Evolutionary conservation across 1,284 basidiomycete genomes (phyloP).

Genomic region (Ceratobasidium sp.): DNA sequence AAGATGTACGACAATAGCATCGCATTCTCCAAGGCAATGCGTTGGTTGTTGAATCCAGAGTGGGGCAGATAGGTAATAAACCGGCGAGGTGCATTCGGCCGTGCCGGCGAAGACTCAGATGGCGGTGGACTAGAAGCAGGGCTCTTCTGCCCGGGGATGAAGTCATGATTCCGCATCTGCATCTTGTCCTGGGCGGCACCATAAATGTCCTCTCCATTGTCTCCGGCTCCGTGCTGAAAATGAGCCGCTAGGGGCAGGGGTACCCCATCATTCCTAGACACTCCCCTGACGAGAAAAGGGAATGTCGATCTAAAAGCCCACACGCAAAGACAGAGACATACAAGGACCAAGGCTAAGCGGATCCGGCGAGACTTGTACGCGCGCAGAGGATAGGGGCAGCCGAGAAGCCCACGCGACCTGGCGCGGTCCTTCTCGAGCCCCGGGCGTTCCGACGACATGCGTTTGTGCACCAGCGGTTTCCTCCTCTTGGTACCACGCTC

Average conservation of each 20-base stretch:
- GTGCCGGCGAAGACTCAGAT: background rate
- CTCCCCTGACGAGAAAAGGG: background rate
- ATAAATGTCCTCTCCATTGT: background rate
- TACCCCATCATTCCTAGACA: too few species aligned
- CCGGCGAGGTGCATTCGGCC: background rate
- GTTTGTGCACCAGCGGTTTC: slow-evolving; percentile 7
- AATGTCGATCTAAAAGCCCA: slow-evolving; percentile 5
- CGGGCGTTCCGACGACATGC: slow-evolving; percentile 6
- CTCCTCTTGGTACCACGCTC: slow-evolving; percentile 26
- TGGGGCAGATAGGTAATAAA: slow-evolving; percentile 65
- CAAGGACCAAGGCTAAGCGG: slow-evolving; percentile 14
- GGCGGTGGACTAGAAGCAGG: background rate
- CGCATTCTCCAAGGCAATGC: slow-evolving; percentile 84
- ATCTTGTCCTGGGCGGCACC: background rate
- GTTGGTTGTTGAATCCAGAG: slow-evolving; percentile 84
- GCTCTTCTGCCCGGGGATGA: background rate
- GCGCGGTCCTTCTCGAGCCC: background rate
- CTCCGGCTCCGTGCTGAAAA: background rate
- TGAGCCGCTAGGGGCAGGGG: background rate
- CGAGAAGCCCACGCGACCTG: too few species aligned
- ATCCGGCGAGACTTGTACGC: slow-evolving; percentile 7
- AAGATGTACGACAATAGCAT: slow-evolving; percentile 72
- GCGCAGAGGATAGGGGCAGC: slow-evolving; percentile 10
- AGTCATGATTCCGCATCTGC: background rate
- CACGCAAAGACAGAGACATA: slow-evolving; percentile 5